Base-by-base conservation (phyloP, 129 eudicot genomes). In the Artemisia argyi region DNA sequence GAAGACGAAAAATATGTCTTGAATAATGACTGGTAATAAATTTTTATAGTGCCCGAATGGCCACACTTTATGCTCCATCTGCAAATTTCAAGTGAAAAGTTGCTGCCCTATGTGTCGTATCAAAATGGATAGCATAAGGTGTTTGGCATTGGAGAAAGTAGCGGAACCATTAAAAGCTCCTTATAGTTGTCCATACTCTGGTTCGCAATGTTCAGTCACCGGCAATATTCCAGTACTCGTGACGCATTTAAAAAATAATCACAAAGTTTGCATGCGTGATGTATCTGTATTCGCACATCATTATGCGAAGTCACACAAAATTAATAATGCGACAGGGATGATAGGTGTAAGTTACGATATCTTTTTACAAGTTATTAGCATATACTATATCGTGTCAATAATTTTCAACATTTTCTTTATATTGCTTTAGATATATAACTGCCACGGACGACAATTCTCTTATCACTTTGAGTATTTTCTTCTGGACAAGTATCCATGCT, bases 141-240 rank as follows among this genome's bases (percentile, higher is more conserved):
- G 71, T 48, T n/a, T 66, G 4, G 44, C 71, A 14, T 22, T 66
- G 18, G 71, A 66, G 20, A 66, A 66, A 66, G 44, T 22, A 15
- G 57, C 42, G 0, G 71, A 66, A 14, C 71, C 57, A 49, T 66
- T 66, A 30, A 46, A 19, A 46, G n/a, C 18, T 51, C 17, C 71
- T 7, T 66, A 66, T 26, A 12, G 1, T 50, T 66, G 56, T 66
- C 71, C 56, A 5, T 66, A 66, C 50, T 22, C 69, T 42, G 53
- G 52, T 11, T 42, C 69, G 1, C 26, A 65, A 48, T 66, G 71
- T 17, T 18, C 42, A 15, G 55, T 66, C 26, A 22, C n/a, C 1
- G 57, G 57, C 0, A 51, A 20, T 13, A 66, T 47, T 18, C 35
- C 71, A 3, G 14, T 11, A 12, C 4, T 66, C 1, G 35, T 66